Conservation (phyloP, 1,284 basidiomycete species). For the Cryptococcus sp. region DNA sequence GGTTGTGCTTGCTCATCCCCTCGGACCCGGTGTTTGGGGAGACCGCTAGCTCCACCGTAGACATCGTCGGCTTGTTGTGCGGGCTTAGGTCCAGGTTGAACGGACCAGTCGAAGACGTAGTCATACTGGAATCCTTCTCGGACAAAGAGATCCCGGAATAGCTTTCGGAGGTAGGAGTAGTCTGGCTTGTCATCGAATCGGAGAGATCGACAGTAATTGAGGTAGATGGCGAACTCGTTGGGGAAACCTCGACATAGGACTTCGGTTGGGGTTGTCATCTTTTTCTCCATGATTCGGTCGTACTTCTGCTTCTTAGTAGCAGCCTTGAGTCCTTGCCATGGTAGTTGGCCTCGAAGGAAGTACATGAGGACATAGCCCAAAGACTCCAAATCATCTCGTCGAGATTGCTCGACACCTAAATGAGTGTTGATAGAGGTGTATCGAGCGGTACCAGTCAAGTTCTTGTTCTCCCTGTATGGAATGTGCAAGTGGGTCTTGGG, state of each 20-base stretch:
- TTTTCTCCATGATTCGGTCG: conserved; percentile 99
- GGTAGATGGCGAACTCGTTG: conserved; percentile 94
- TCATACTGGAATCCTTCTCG: conserved; percentile 97
- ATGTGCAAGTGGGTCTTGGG: conserved; percentile 99
- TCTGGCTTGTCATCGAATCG: conserved; percentile 98
- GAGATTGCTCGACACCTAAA: conserved; percentile 92
- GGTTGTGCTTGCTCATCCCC: conserved; percentile 10
- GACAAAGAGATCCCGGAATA: conserved; percentile 95
- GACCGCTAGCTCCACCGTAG: background rate
- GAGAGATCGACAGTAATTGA: conserved; percentile 94
- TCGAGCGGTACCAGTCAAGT: conserved; percentile 94
- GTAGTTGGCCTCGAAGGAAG: conserved; percentile 91
- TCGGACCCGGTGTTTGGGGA: conserved; percentile 8
- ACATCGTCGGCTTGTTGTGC: background rate
- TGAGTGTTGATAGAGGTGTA: conserved; percentile 99
- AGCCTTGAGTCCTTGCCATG: conserved; percentile 97
- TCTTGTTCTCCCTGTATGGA: conserved; percentile 99
- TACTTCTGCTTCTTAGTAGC: conserved; percentile 99
- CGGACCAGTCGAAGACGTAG: conserved; percentile 97
- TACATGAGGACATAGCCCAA: conserved; percentile 96
- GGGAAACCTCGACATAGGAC: conserved; percentile 94
- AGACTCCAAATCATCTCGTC: conserved; percentile 92
- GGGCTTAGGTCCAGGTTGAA: conserved; percentile 54
- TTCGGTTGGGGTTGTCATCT: conserved; percentile 97
- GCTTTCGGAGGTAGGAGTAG: conserved; percentile 94